Percentiles rank a stretch among this genome's conserved stretches.
phyloP scores from a whole-genome alignment of 306 rosid species.

The Dryas alaskensis region DNA sequence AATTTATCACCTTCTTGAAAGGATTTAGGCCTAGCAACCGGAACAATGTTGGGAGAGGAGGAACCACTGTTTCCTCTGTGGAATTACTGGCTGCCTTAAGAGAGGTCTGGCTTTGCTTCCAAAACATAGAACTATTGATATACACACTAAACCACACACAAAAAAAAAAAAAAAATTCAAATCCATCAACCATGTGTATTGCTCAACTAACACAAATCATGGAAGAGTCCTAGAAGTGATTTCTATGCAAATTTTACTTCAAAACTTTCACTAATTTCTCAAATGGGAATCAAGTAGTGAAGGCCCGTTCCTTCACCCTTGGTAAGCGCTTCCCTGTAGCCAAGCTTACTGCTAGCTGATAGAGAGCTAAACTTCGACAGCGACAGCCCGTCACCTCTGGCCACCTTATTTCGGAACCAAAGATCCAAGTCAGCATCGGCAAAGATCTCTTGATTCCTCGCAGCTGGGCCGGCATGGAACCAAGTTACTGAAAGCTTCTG shows the following conservation, averaged over 20 bases:
- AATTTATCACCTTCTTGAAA: slow-evolving; percentile 63
- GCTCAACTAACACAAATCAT: neutral
- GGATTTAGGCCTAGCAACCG: slow-evolving; percentile 72
- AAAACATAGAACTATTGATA: slow-evolving; percentile 67
- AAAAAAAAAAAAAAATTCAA: slow-evolving; percentile 6
- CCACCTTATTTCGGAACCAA: too few relatives aligned
- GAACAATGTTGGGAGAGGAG: slow-evolving; percentile 81
- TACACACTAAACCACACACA: slow-evolving; percentile 49
- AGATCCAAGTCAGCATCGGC: too few relatives aligned
- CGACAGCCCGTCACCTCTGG: too few relatives aligned
- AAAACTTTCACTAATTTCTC: neutral
- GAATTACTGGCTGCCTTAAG: slow-evolving; percentile 66
- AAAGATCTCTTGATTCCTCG: too few relatives aligned
- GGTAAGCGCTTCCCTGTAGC: too few relatives aligned
- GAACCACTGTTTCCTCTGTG: slow-evolving; percentile 69
- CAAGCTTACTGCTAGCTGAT: too few relatives aligned
- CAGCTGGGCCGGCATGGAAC: too few relatives aligned
- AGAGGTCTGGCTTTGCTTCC: slow-evolving; percentile 60
- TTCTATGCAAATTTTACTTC: neutral
- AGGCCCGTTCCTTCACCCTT: too few relatives aligned
- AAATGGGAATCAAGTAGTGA: neutral
- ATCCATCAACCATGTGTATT: slow-evolving; percentile 13
- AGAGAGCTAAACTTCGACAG: too few relatives aligned
- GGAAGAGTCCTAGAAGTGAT: neutral
- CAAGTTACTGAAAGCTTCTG: too few relatives aligned